phyloP scores from a whole-genome alignment of 202 grass and related monocot species.

The Panicum virgatum region DNA sequence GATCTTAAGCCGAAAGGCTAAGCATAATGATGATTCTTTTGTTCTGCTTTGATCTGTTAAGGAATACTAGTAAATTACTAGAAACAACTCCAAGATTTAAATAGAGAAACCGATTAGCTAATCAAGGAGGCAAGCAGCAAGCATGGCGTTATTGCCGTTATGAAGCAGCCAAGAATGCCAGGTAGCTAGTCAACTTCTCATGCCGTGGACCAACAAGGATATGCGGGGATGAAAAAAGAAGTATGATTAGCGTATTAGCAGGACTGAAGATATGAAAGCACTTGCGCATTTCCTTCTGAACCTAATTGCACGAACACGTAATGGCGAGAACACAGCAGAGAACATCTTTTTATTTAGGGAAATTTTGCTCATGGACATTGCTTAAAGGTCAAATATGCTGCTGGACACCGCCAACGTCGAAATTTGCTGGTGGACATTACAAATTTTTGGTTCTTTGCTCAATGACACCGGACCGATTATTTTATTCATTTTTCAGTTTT shows the following conservation, averaged over 20 bases:
- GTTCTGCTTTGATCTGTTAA: conserved; percentile 18
- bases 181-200: background rate
- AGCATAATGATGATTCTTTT: background rate
- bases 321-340: background rate
- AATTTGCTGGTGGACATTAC: no score
- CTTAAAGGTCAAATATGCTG: no score
- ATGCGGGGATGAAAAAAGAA: background rate
- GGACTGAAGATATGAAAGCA: background rate
- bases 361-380: no score
- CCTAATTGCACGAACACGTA: background rate
- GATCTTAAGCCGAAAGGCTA: conserved; percentile 26
- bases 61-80: background rate
- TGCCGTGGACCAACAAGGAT: background rate
- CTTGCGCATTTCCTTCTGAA: background rate
- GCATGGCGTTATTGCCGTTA: conserved; percentile 15
- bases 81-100: conserved; percentile 4
- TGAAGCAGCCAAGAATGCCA: background rate
- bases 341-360: background rate
- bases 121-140: background rate
- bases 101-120: background rate
- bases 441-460: no score
- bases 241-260: background rate
- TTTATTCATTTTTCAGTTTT: no score
- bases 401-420: no score
- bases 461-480: no score